A percentile compares a stretch with the other conserved stretches of the same genome.
phyloP scores from a whole-genome alignment of 1,139 yeast genomes.

The Saccharomycopsis crataegensis region DNA sequence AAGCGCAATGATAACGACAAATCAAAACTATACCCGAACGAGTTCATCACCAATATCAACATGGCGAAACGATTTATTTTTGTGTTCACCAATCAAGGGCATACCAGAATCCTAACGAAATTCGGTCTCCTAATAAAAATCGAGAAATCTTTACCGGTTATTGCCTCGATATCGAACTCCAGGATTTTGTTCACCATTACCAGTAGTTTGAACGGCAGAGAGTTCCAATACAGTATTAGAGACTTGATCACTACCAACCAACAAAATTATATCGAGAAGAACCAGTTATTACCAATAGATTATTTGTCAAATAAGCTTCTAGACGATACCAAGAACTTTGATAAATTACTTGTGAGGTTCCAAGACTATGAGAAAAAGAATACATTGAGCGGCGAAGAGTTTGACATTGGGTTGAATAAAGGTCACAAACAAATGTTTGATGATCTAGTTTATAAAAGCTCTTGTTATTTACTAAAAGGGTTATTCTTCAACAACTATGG shows the following conservation, averaged over 20 bases:
- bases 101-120: conserved; percentile 44
- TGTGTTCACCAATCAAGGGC: conserved; percentile 52
- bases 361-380: conserved; percentile 10
- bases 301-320: conserved; percentile 11
- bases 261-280: conserved; percentile 35
- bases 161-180: conserved; percentile 45
- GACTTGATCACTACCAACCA: conserved; percentile 26
- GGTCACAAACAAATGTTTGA: conserved; percentile 2
- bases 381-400: conserved; percentile 25
- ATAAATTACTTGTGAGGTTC: conserved; percentile 10
- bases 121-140: conserved; percentile 50
- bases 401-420: conserved; percentile 27
- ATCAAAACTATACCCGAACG: conserved; percentile 31
- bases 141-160: conserved; percentile 45
- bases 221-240: conserved; percentile 25
- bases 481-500: conserved; percentile 77
- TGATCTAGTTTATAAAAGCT: conserved; percentile 19
- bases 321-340: conserved; percentile 8
- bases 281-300: conserved; percentile 34
- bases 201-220: conserved; percentile 20
- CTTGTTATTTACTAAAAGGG: conserved; percentile 45
- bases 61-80: conserved; percentile 41
- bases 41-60: conserved; percentile 44
- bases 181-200: conserved; percentile 36
- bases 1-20: conserved; percentile 28